Evolutionary conservation across 2,329 filamentous ascomycete genomes (phyloP).

Genomic region (Penicillium occitanis): DNA sequence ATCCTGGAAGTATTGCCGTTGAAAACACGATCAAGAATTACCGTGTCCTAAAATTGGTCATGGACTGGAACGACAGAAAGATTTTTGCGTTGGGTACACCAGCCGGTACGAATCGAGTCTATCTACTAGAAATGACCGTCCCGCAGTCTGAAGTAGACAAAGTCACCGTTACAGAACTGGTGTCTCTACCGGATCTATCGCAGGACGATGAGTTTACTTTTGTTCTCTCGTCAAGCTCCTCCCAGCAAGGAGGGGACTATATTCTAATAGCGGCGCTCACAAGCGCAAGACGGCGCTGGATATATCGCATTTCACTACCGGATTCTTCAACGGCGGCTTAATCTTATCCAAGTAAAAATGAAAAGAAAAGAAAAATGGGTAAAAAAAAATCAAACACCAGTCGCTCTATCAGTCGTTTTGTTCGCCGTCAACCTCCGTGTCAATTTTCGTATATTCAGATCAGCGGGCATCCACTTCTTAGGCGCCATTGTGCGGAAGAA

Average conservation of each 20-base stretch:
- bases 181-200: slow-evolving; percentile 14
- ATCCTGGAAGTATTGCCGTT: slow-evolving; percentile 12
- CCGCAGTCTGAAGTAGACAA: slow-evolving; percentile 18
- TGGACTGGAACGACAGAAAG: slow-evolving; percentile 24
- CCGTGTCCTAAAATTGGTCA: slow-evolving; percentile 31
- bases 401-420: slow-evolving; percentile 8
- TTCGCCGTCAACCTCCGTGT: slow-evolving; percentile 8
- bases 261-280: slow-evolving; percentile 29
- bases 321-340: slow-evolving; percentile 10
- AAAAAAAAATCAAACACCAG: slow-evolving; percentile 20
- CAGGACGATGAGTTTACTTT: slow-evolving; percentile 17
- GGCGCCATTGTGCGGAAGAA: slow-evolving; percentile 28
- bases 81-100: slow-evolving; percentile 30
- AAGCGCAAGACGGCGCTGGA: slow-evolving; percentile 25
- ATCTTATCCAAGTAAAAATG: slow-evolving; percentile 17
- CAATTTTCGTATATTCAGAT: slow-evolving; percentile 14
- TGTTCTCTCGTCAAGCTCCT: slow-evolving; percentile 12
- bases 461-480: slow-evolving; percentile 9
- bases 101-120: slow-evolving; percentile 25
- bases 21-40: slow-evolving; percentile 30
- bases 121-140: slow-evolving; percentile 27
- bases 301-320: slow-evolving; percentile 27
- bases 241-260: slow-evolving; percentile 13
- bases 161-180: slow-evolving; percentile 11
- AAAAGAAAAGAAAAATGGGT: background rate